Evolutionary conservation across 1,139 yeast genomes (phyloP), one percentile per base, ranked within the genome.

Genomic region (Sugiyamaella pinicola): DNA sequence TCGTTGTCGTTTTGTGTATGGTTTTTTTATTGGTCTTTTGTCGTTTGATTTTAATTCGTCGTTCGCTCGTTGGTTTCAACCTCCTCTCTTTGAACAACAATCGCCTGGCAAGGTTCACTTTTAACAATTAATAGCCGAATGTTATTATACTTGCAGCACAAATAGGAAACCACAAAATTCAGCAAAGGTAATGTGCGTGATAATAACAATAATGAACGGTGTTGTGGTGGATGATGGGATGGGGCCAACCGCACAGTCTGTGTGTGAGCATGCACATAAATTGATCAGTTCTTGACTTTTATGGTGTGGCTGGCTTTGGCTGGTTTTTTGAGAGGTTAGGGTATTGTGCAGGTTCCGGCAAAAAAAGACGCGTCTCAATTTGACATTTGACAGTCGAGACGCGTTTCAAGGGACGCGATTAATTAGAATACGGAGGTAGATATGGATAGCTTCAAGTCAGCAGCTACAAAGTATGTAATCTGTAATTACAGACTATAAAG

Each of bases 221-320:
- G 12, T 26, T 9, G 9, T 26, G 12, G 12, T 10, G 31, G 31
- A n/a, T 26, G 12, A 26, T 26, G 31, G 3, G 31, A 26, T 26
- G 12, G 31, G 12, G 31, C 31, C 31, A 26, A 26, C 12, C 31
- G 9, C n/a, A 26, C 12, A 26, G 31, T 9, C 31, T 26, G 12
- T 26, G 8, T 29, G 13, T 29, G 34, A 29, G 17, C 21, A n/a
- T 26, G 2, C 21, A 43, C 12, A 15, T 12, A 22, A 29, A 13
- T 22, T 34, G 47, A 18, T 43, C 37, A 31, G 17, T 29, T 31
- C 18, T 19, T 43, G 38, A 18, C 34, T 42, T 21, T 31, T 31
- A 34, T 31, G 15, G 47, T 19, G 29, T 43, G 47, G 47, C 37
- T 43, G 22, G 47, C 22, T 41, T 4, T 6, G 37, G n/a, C 17